Evolutionary conservation across 1,284 basidiomycete species (phyloP), one percentile per base, ranked within the genome.

Genomic region (Leccinum olivaceoglutinosum): DNA sequence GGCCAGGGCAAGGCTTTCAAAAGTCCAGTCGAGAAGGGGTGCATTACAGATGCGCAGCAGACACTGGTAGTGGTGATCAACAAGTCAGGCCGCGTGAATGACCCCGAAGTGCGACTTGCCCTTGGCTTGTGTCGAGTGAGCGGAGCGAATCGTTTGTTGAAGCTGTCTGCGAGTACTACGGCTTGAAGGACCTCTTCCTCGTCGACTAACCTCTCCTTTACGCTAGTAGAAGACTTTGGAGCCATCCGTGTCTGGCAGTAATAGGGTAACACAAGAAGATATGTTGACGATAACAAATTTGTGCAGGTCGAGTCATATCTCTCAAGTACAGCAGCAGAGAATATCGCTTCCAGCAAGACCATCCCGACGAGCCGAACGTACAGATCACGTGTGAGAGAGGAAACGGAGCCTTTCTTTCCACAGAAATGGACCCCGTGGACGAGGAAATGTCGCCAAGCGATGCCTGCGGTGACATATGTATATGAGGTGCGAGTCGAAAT

Each of bases 1-100:
- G 39, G 94, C 93, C 18, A 95, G 81, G 38, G 93, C 89, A 57
- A 99, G 84, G 72, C 91, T 91, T 76, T 99, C 96, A 66, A 99
- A 89, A 2, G 96, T 98, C 94, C 96, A 98, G 70, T 94, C 90
- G 38, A 99, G 82, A 41, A 99, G 79, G 4, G 96, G 92, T 1
- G 92, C 91, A 74, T 96, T 96, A 78, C 95, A 96, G 66, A 99
- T 85, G 0, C 96, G 96, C 21, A 99, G 82, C 10, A 99, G 83
- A 77, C 93, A 96, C 93, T 94, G 57, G 63, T 66, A 49, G 65
- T 66, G 46, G 62, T 63, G 64, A 72, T 66, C 51, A 65, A 49
- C 46, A 34, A 55, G 60, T 63, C 46, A 63, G 61, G 57, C 21
- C 62, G 25, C 51, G 16, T 56, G 44, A 63, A 41, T 14, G 51